A percentile compares a stretch with the other conserved stretches of the same genome.
phyloP scores from a whole-genome alignment of 345 rosid genomes.

The Noccaea bulbosa region DNA sequence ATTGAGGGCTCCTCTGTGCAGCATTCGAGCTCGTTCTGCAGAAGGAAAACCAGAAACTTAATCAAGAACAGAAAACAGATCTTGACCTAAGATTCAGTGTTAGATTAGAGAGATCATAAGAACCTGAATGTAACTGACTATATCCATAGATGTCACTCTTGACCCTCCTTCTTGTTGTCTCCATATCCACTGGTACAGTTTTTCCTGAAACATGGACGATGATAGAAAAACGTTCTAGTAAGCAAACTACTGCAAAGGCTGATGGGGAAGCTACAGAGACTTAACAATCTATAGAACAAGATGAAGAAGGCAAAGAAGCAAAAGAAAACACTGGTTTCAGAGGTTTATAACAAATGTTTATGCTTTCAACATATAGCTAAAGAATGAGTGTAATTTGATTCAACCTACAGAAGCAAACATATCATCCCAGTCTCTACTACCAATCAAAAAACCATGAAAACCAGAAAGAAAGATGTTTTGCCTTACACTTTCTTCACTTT shows the following conservation, averaged over 20 bases:
- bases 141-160: slow-evolving; percentile 68
- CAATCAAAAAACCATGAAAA: neutral
- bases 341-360: neutral
- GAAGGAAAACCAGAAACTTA: slow-evolving; percentile 11
- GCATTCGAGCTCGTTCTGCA: slow-evolving; percentile 63
- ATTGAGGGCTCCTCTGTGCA: slow-evolving; percentile 57
- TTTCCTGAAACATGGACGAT: slow-evolving; percentile 60
- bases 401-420: neutral
- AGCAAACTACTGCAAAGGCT: too few species aligned
- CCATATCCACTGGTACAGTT: slow-evolving; percentile 83
- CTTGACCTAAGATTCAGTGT: neutral
- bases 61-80: slow-evolving; percentile 25
- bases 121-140: slow-evolving; percentile 77
- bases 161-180: slow-evolving; percentile 88
- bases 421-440: neutral
- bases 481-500: slow-evolving; percentile 8
- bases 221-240: neutral
- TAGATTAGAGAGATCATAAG: slow-evolving; percentile 12
- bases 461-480: slow-evolving; percentile 5
- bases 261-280: neutral
- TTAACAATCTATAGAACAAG: slow-evolving; percentile 9
- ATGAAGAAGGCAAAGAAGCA: neutral
- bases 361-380: neutral
- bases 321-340: neutral
- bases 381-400: neutral